Conservation (phyloP, 371 early-diverging fungal species). For the Mortierella sp. region DNA sequence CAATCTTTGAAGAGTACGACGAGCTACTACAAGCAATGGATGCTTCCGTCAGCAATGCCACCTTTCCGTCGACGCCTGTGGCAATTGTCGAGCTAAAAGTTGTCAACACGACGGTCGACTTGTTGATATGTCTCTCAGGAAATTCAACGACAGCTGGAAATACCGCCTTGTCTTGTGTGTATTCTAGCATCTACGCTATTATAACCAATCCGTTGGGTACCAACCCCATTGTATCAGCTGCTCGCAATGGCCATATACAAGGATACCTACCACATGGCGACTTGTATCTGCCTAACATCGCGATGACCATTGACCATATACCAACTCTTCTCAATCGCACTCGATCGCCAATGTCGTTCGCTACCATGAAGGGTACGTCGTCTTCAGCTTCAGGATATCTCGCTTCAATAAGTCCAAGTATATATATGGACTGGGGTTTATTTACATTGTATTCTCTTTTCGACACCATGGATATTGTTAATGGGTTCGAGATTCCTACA, state of each 20-base stretch:
- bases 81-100: neutral
- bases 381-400: neutral
- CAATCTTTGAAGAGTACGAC: slow-evolving; percentile 1
- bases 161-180: neutral
- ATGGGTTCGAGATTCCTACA: slow-evolving; percentile 9
- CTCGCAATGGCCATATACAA: neutral
- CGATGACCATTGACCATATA: slow-evolving; percentile 1
- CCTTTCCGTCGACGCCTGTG: neutral
- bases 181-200: neutral
- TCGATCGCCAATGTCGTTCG: neutral
- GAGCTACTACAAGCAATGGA: slow-evolving; percentile 18
- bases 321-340: neutral
- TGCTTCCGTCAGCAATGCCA: neutral
- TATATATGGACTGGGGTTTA: neutral
- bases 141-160: too few species aligned
- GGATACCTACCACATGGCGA: too few species aligned
- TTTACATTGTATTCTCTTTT: neutral
- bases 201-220: neutral
- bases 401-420: slow-evolving; percentile 7
- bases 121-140: neutral
- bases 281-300: neutral
- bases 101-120: neutral
- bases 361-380: neutral
- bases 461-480: neutral
- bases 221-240: neutral